Percentiles rank a stretch among this genome's conserved stretches.
Conservation (phyloP, 2,329 filamentous ascomycete species). For the Taxawa tesnikishii region DNA sequence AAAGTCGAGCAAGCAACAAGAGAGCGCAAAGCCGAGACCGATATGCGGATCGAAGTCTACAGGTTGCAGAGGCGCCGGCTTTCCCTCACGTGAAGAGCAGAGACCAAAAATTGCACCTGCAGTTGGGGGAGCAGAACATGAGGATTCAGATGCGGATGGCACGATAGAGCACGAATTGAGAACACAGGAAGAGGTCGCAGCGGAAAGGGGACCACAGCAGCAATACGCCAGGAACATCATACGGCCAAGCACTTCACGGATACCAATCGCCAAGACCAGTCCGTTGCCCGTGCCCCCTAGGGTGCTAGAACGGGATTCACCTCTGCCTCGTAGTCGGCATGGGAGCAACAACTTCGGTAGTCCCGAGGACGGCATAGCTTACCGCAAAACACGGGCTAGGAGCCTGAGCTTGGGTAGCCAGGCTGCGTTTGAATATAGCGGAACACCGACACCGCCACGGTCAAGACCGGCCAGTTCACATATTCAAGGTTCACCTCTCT, state of each 20-base stretch:
- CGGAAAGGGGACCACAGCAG: slow-evolving; percentile 40
- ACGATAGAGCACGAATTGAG: not conserved
- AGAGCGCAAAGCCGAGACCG: slow-evolving; percentile 5
- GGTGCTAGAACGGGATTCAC: slow-evolving; percentile 62
- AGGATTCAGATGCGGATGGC: not conserved
- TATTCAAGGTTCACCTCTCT: not conserved
- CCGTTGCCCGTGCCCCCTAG: slow-evolving; percentile 62
- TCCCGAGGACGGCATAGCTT: slow-evolving; percentile 47
- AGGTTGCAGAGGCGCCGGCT: too few relatives aligned
- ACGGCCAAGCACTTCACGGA: slow-evolving; percentile 55
- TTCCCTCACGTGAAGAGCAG: too few relatives aligned
- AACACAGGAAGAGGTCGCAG: slow-evolving; percentile 17
- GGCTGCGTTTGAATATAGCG: slow-evolving; percentile 37
- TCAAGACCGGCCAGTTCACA: slow-evolving; percentile 5
- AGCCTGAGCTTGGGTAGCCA: slow-evolving; percentile 54
- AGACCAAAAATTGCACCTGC: too few relatives aligned
- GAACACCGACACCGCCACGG: slow-evolving; percentile 15
- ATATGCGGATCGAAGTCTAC: too few relatives aligned
- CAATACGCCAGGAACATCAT: slow-evolving; percentile 28
- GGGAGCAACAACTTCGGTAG: slow-evolving; percentile 44
- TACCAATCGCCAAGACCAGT: slow-evolving; percentile 74
- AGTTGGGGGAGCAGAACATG: too few relatives aligned
- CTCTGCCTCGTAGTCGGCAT: slow-evolving; percentile 47
- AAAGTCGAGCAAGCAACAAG: slow-evolving; percentile 12
- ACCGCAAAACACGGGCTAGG: slow-evolving; percentile 53